phyloP scores from a whole-genome alignment of 2,329 filamentous ascomycete species.

The Moelleriella libera region DNA sequence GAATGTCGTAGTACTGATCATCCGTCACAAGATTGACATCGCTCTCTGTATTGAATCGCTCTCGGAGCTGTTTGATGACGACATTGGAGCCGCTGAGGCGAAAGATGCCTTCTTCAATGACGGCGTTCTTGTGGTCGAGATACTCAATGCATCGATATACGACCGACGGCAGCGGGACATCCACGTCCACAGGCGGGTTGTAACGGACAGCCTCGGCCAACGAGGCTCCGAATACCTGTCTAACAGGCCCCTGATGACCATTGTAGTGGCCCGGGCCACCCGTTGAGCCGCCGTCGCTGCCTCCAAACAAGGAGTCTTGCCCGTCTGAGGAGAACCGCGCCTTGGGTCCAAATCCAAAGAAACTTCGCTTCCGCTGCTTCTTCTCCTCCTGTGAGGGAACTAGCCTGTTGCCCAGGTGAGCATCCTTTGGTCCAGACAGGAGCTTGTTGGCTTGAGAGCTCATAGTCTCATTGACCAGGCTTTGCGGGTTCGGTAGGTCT shows the following conservation, averaged over 20 bases:
- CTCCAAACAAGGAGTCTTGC: conserved; percentile 39
- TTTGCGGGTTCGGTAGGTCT: conserved; percentile 19
- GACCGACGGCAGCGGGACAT: conserved; percentile 72
- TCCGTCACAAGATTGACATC: conserved; percentile 79
- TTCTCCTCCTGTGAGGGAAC: conserved; percentile 65
- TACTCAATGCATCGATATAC: conserved; percentile 95
- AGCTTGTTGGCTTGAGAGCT: conserved; percentile 26
- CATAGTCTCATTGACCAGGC: conserved; percentile 18
- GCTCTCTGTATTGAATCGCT: conserved; percentile 86
- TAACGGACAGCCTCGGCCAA: conserved; percentile 76
- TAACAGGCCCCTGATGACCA: conserved; percentile 37
- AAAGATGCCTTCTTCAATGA: conserved; percentile 88
- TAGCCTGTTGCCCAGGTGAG: conserved; percentile 68
- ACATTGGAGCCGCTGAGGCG: conserved; percentile 92
- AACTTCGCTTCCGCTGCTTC: conserved; percentile 63
- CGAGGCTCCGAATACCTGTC: conserved; percentile 72
- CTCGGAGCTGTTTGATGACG: conserved; percentile 78
- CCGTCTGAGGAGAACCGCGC: conserved; percentile 43
- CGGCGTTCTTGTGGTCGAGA: conserved; percentile 66
- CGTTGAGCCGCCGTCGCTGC: conserved; percentile 29
- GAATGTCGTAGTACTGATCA: conserved; percentile 82
- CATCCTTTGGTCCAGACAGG: conserved; percentile 79
- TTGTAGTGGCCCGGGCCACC: conserved; percentile 20
- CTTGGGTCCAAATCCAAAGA: conserved; percentile 57
- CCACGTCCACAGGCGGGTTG: conserved; percentile 58